Conservation (phyloP, 768 basidiomycete genomes). For the Rhodotorula kratochvilovae region DNA sequence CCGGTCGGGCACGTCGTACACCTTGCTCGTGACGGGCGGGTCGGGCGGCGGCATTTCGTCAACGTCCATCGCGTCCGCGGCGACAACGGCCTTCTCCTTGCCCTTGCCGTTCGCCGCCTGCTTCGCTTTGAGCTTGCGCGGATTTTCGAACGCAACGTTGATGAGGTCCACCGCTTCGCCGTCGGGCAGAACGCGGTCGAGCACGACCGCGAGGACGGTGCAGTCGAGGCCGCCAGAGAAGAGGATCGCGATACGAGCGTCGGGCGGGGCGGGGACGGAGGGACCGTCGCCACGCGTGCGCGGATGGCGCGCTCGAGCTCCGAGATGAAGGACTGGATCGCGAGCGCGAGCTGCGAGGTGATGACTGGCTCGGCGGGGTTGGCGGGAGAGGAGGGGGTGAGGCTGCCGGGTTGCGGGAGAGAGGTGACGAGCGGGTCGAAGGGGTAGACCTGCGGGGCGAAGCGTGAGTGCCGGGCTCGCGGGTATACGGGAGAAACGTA, state of each 20-base stretch:
- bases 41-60: background rate
- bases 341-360: conserved; percentile 32
- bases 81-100: conserved; percentile 41
- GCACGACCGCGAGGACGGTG: conserved; percentile 72
- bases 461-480: background rate
- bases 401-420: conserved; percentile 38
- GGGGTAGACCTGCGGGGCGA: conserved; percentile 31
- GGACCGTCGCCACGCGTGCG: conserved; percentile 34
- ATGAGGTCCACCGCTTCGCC: conserved; percentile 38
- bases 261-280: conserved; percentile 22
- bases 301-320: conserved; percentile 29
- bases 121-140: conserved; percentile 60
- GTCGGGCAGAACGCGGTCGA: conserved; percentile 57
- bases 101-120: conserved; percentile 27
- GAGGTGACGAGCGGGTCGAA: conserved; percentile 41
- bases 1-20: conserved; percentile 84
- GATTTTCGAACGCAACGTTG: conserved; percentile 62
- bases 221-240: conserved; percentile 98
- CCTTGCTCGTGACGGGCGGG: conserved; percentile 3
- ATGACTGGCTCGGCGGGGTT: conserved; percentile 7
- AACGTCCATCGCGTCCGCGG: background rate
- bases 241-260: conserved; percentile 65
- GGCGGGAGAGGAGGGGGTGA: background rate
- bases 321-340: conserved; percentile 40
- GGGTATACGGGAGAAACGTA: background rate